A percentile compares a stretch with the other conserved stretches of the same genome.
phyloP scores from a whole-genome alignment of 352 stramenopile genomes.

The Globisporangium carolinianum region DNA sequence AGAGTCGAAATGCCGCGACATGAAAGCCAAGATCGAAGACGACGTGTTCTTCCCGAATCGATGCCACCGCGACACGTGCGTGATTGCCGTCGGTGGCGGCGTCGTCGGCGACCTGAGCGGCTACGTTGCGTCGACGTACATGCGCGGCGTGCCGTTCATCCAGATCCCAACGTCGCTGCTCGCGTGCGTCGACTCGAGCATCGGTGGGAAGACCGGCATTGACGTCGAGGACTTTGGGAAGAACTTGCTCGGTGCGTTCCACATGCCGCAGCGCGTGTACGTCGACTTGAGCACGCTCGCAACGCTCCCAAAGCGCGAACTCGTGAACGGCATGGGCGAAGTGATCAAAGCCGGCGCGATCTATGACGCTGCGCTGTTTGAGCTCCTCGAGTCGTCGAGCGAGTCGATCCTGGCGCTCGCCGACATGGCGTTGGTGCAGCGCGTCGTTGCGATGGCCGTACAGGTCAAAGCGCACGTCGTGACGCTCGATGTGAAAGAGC shows the following conservation, averaged over 20 bases:
- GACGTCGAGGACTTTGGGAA: constrained; percentile 92
- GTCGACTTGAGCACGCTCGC: constrained; percentile 91
- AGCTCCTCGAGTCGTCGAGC: constrained; percentile 89
- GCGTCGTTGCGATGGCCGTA: constrained; percentile 51
- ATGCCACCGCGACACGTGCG: constrained; percentile 76
- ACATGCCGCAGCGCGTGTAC: constrained; percentile 97
- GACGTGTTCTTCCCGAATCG: constrained; percentile 74
- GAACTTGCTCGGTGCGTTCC: constrained; percentile 98
- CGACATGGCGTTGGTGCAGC: constrained; percentile 65
- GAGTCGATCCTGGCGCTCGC: constrained; percentile 63
- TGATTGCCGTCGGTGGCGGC: constrained; percentile 91
- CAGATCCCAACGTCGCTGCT: constrained; percentile 97
- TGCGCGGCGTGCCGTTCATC: constrained; percentile 86
- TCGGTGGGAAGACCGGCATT: constrained; percentile 98
- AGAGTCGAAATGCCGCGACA: constrained; percentile 68
- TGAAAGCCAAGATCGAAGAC: constrained; percentile 78
- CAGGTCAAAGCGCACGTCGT: constrained; percentile 96
- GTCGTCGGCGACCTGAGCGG: constrained; percentile 98
- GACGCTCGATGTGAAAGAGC: constrained; percentile 93
- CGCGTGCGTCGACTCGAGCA: constrained; percentile 98
- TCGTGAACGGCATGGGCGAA: constrained; percentile 93
- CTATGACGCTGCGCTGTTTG: constrained; percentile 91
- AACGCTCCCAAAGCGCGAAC: constrained; percentile 95
- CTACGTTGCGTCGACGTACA: constrained; percentile 97
- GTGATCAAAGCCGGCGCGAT: constrained; percentile 98